Evolutionary conservation across 345 rosid genomes (phyloP).

Genomic region (Acer yangbiense): DNA sequence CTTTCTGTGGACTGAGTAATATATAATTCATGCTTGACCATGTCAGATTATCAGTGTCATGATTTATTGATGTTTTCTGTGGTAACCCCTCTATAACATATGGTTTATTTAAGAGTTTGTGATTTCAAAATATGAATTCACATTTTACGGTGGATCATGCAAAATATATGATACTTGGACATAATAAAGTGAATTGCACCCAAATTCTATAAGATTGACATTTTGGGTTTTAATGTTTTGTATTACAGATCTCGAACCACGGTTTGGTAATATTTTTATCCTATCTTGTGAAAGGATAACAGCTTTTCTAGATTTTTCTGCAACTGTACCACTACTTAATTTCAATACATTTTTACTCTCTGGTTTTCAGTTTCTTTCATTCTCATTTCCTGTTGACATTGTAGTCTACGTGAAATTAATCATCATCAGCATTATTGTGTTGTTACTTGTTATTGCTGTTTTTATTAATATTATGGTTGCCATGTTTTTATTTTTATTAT

Average conservation of each 20-base stretch:
- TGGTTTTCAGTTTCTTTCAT: background rate
- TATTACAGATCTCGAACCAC: too few species aligned
- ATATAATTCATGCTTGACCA: background rate
- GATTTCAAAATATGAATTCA: background rate
- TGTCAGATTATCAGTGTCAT: background rate
- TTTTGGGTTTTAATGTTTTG: too few species aligned
- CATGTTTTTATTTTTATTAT: background rate
- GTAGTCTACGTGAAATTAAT: background rate
- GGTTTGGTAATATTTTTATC: too few species aligned
- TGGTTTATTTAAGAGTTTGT: background rate
- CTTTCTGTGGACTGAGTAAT: background rate
- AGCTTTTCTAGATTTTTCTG: too few species aligned
- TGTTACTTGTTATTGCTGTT: background rate
- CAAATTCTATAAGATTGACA: too few species aligned
- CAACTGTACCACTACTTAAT: too few species aligned
- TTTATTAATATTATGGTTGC: background rate
- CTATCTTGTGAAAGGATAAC: too few species aligned
- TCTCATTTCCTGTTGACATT: background rate
- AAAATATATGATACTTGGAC: background rate
- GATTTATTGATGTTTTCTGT: background rate
- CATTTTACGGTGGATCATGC: background rate
- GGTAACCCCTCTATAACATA: background rate
- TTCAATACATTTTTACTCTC: too few species aligned
- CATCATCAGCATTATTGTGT: background rate
- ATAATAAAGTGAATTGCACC: background rate